Percentiles rank a stretch among this genome's conserved stretches.
phyloP scores from a whole-genome alignment of 768 basidiomycete species.

The Trametes cingulata region DNA sequence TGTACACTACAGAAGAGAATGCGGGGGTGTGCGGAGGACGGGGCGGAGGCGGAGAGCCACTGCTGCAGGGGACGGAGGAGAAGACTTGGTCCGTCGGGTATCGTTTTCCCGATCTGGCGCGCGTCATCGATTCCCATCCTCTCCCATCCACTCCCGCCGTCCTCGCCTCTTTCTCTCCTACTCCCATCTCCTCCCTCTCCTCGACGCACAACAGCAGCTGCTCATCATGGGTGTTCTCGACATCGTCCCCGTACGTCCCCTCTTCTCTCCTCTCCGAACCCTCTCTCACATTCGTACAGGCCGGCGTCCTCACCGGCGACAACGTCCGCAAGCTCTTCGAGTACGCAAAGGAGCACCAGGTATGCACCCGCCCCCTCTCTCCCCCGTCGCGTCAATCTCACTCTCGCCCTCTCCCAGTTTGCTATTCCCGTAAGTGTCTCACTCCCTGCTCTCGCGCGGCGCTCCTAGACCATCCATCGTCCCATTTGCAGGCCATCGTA shows the following conservation, averaged over 20 bases:
- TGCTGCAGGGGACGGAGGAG: too few species aligned
- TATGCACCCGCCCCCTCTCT: conserved; percentile 35
- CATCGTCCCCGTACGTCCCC: conserved; percentile 70
- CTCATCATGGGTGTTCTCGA: conserved; percentile 77
- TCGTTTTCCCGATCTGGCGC: conserved; percentile 8
- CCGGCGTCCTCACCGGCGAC: conserved; percentile 94
- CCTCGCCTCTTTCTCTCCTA: not conserved
- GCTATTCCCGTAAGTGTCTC: conserved; percentile 73
- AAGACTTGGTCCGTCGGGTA: not conserved
- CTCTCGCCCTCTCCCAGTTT: conserved; percentile 47
- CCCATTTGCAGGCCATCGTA: conserved; percentile 65
- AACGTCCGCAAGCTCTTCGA: conserved; percentile 94
- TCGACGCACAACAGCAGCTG: not conserved
- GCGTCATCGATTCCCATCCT: conserved; percentile 12
- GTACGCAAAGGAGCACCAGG: conserved; percentile 88
- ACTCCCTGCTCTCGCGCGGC: not conserved
- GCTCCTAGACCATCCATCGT: not conserved
- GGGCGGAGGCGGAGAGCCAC: not conserved
- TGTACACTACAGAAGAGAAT: too few species aligned
- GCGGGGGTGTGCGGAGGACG: not conserved
- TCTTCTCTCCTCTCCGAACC: not conserved
- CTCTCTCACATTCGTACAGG: conserved; percentile 42
- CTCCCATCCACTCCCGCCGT: not conserved
- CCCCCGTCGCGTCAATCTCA: conserved; percentile 15
- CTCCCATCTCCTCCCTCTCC: conserved; percentile 8